Evolutionary conservation across 768 basidiomycete species (phyloP), one percentile per base, ranked within the genome.

Genomic region (Sarcomyxa edulis): DNA sequence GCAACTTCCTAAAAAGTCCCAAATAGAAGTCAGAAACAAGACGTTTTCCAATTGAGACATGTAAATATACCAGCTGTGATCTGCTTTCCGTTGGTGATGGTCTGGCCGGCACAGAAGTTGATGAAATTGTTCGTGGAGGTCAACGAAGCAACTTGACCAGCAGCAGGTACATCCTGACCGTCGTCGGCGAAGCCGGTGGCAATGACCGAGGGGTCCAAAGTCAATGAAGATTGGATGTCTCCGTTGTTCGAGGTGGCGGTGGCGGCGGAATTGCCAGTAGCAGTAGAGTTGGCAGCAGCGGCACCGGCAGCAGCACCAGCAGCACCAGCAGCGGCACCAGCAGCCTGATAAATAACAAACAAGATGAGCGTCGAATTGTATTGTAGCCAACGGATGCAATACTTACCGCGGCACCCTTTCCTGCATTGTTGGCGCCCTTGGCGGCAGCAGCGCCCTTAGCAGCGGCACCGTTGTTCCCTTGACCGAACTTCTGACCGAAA

Each of bases 41-140:
- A n/a, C n/a, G n/a, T n/a, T n/a, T n/a, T n/a, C n/a, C n/a, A n/a
- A n/a, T n/a, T n/a, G n/a, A n/a, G n/a, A n/a, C n/a, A n/a, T n/a
- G n/a, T n/a, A n/a, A n/a, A n/a, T n/a, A n/a, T 79, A 23, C 72
- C 74, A 23, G 61, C 61, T n/a, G 55, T 50, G 46, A 73, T 64
- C 48, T 71, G 76, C 43, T 66, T 54, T 22, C 76, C 78, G 53
- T 79, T 64, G 29, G 77, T 78, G 50, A 79, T 60, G 10, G 71
- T 70, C 31, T 68, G 55, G 37, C 69, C 58, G 33, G 64, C 57
- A 50, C 74, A 79, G 52, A 68, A 70, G 61, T 76, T 74, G 61
- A 75, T 72, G 51, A 76, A 82, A 61, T 81, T 81, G 62, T 82
- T 78, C 14, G 56, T 62, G 10, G 72, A 73, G 1, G 73, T 74